Evolutionary conservation across 768 basidiomycete genomes (phyloP).

Genomic region (Pulveroboletus sp.): DNA sequence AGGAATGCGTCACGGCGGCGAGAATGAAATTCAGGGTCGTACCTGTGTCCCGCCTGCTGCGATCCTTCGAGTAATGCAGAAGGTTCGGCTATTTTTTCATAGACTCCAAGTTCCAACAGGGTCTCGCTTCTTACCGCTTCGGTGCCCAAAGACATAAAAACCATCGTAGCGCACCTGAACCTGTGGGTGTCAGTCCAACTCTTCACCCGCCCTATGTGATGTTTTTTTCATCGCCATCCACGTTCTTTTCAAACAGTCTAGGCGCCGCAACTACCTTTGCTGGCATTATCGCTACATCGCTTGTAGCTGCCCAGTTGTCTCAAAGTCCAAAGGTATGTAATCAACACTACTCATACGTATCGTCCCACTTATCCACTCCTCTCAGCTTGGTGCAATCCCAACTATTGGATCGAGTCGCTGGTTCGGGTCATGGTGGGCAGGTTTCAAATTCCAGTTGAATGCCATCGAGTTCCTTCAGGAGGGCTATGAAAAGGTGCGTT

Average conservation of each 20-base stretch:
- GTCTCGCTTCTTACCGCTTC: conserved; percentile 1
- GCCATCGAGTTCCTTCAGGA: conserved; percentile 26
- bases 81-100: conserved; percentile 3
- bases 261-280: conserved; percentile 4
- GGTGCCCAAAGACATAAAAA: neutral
- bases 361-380: neutral
- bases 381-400: conserved; percentile 30
- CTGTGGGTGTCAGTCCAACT: conserved; percentile 8
- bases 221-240: neutral
- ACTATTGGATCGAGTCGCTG: conserved; percentile 25
- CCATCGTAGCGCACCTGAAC: neutral
- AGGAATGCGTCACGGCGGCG: neutral
- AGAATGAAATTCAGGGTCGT: conserved; percentile 4
- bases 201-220: conserved; percentile 2
- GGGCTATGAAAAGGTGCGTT: conserved; percentile 31
- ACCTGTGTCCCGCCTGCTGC: neutral
- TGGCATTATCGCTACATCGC: conserved; percentile 1
- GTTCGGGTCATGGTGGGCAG: conserved; percentile 28
- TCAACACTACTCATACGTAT: neutral
- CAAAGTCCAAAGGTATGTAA: conserved; percentile 4
- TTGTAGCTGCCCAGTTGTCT: conserved; percentile 4
- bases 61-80: conserved; percentile 1
- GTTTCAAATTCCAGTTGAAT: conserved; percentile 16
- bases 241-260: neutral
- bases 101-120: neutral